A percentile compares a stretch with the other conserved stretches of the same genome.
Evolutionary conservation across 2,329 filamentous ascomycete genomes (phyloP).

Genomic region (Conoideocrella luteorostrata): DNA sequence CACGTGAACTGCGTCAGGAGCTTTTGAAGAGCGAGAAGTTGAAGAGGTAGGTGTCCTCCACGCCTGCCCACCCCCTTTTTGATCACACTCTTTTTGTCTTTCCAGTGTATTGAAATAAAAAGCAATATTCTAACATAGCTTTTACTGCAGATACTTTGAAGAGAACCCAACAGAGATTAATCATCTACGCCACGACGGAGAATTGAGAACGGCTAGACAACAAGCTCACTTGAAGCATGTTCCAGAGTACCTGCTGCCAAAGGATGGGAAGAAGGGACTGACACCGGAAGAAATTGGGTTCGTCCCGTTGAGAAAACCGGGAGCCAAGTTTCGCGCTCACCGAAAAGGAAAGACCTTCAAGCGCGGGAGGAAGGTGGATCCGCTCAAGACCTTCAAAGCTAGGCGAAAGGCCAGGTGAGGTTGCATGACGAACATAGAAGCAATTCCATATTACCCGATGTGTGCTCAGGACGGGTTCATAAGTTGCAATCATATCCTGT

Average conservation of each 20-base stretch:
- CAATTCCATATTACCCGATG: no score
- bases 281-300: slow-evolving; percentile 66
- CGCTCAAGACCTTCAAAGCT: slow-evolving; percentile 81
- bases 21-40: slow-evolving; percentile 90
- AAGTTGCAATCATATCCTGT: no score
- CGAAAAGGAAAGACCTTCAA: slow-evolving; percentile 34
- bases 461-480: no score
- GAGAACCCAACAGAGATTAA: slow-evolving; percentile 88
- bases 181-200: slow-evolving; percentile 84
- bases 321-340: slow-evolving; percentile 40
- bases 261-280: slow-evolving; percentile 63
- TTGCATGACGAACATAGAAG: no score
- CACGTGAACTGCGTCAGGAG: slow-evolving; percentile 81
- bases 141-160: slow-evolving; percentile 65
- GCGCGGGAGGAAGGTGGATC: slow-evolving; percentile 61
- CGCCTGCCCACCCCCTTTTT: no score
- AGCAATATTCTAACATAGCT: neutral
- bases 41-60: slow-evolving; percentile 47
- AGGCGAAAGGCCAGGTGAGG: slow-evolving; percentile 38
- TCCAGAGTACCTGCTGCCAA: slow-evolving; percentile 86
- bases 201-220: slow-evolving; percentile 73
- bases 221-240: slow-evolving; percentile 91
- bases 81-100: no score
- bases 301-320: slow-evolving; percentile 57
- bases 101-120: no score